Conservation (phyloP, 2,329 filamentous ascomycete species). For the Colletotrichum nymphaeae region DNA sequence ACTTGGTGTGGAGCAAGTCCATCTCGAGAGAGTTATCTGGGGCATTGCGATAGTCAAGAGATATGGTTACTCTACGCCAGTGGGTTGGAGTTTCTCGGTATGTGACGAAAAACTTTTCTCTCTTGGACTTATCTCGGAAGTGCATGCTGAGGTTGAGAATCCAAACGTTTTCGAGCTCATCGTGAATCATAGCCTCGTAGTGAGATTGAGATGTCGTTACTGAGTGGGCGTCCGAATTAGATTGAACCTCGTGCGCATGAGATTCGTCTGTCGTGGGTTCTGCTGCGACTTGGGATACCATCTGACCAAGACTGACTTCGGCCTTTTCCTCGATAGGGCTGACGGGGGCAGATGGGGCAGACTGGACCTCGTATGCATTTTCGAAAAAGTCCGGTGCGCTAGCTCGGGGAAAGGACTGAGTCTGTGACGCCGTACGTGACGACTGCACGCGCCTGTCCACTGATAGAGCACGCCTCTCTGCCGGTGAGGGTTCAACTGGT, state of each 20-base stretch:
- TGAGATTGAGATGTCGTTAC: constrained; percentile 58
- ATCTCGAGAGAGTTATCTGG: constrained; percentile 85
- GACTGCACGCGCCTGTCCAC: constrained; percentile 63
- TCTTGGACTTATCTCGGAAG: constrained; percentile 90
- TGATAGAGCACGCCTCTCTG: constrained; percentile 79
- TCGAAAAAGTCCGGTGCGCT: constrained; percentile 61
- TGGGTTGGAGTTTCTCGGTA: constrained; percentile 82
- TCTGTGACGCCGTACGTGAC: constrained; percentile 48
- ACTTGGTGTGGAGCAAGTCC: constrained; percentile 81
- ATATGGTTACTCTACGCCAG: constrained; percentile 92
- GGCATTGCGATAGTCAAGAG: constrained; percentile 89
- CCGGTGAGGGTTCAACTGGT: constrained; percentile 70
- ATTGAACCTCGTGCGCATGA: constrained; percentile 44
- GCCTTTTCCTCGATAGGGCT: constrained; percentile 48
- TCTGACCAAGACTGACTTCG: constrained; percentile 38
- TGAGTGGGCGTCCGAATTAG: constrained; percentile 56
- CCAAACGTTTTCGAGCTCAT: constrained; percentile 90
- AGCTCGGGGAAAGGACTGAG: constrained; percentile 53
- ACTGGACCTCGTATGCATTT: constrained; percentile 40
- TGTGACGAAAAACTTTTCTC: constrained; percentile 98
- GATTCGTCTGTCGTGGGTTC: constrained; percentile 10
- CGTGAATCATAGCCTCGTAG: constrained; percentile 75
- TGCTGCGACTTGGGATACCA: constrained; percentile 32
- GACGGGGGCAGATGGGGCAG: constrained; percentile 43
- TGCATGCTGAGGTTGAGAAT: constrained; percentile 99